Base-by-base conservation (phyloP, 257 asterid genomes). In the Rubia yunnanensis region DNA sequence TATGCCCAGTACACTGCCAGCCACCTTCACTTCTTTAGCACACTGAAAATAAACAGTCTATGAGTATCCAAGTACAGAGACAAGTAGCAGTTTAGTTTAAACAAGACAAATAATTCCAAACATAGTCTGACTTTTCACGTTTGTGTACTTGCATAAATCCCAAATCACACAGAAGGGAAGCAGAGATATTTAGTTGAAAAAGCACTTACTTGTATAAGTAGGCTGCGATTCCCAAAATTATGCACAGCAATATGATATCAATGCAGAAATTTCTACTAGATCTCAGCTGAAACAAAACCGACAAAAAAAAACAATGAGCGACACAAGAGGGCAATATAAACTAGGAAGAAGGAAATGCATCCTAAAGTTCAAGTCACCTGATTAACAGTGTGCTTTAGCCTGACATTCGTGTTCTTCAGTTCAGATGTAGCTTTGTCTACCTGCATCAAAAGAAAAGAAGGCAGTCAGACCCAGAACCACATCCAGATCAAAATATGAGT, bases 211-310 rank as follows among this genome's bases (percentile, higher is more conserved):
- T 88, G 95, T 91, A 91, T 17, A 91, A 73, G 78, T 91, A 91
- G 72, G 98, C 98, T 24, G 98, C 98, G 73, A 91, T 91, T 73
- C 98, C 96, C 77, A 91, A 92, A 74, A 91, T 88, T 61, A 91
- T 69, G 76, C 96, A 88, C 74, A 91, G 77, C 84, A 91, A 79
- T 66, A 88, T 84, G 77, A 91, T 91, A 77, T 91, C 98, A 35
- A 88, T 85, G 77, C 98, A 91, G 82, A 91, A 88, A 74, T 91
- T 91, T 72, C 98, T 94, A 78, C 98, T 91, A 57, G 98, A 91
- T 66, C 98, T 83, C 86, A 91, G 85, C 98, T 91, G 95, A 63
- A 80, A 79, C 35, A 66, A 67, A 67, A 22, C 53, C 73, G 59
- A 74, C 34, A 50, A 39, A 27, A 27, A 14, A 23, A 34, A 22